Percentiles rank a stretch among this genome's conserved stretches.
These are phyloP conservation scores for Oryza glaberrima DNA, from an alignment of 176 grass and related monocot genomes.

Conservation along the genomic window DNA sequence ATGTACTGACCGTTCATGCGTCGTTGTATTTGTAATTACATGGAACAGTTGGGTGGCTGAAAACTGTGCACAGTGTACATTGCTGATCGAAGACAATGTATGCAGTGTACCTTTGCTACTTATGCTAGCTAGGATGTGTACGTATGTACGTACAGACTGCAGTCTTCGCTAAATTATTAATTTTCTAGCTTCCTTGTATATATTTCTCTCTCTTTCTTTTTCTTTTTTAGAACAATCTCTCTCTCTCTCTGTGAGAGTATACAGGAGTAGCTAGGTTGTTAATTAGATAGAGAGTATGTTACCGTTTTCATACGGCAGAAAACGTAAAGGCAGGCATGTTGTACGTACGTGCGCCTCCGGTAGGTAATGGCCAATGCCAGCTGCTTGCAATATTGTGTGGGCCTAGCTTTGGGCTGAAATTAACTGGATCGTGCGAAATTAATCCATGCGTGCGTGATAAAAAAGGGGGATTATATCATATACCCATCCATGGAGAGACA, in stretches of 20 bases:
- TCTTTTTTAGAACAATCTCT: too few relatives aligned
- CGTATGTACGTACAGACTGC: neutral
- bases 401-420: neutral
- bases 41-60: neutral
- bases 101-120: neutral
- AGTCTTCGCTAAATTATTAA: neutral
- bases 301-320: neutral
- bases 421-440: neutral
- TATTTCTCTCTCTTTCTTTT: too few relatives aligned
- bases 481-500: neutral
- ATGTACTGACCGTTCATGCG: neutral
- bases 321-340: neutral
- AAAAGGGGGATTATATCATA: too few relatives aligned
- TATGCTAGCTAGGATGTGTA: neutral
- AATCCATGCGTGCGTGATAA: neutral
- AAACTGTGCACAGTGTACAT: neutral
- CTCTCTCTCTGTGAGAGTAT: neutral
- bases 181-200: neutral
- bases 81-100: neutral
- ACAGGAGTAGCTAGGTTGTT: neutral
- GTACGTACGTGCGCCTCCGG: neutral
- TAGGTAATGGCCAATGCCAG: neutral
- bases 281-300: neutral
- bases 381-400: too few relatives aligned
- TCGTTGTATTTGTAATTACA: neutral